Conservation (phyloP, 768 basidiomycete genomes). For the Multifurca ochricompacta region DNA sequence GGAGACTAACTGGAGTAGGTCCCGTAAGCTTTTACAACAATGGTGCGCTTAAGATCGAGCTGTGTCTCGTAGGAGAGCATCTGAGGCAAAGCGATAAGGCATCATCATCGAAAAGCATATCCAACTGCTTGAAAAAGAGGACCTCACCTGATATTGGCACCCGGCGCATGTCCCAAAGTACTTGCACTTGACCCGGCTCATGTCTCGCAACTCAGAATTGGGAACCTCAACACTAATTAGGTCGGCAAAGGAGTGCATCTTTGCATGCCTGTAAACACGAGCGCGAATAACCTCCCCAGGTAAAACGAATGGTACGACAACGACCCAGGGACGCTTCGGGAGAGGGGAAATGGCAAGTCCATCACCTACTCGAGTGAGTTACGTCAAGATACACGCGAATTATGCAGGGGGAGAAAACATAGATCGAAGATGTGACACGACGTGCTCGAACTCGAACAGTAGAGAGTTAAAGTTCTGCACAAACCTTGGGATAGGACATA, state of each 20-base stretch:
- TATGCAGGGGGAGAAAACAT: not conserved
- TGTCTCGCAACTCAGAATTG: slow-evolving; percentile 61
- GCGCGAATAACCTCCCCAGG: slow-evolving; percentile 76
- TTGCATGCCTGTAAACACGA: slow-evolving; percentile 60
- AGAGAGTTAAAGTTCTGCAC: not conserved
- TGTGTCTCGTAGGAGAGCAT: slow-evolving; percentile 87
- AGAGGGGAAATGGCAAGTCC: slow-evolving; percentile 50
- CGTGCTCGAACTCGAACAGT: not conserved
- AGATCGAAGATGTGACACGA: not conserved
- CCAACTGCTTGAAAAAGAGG: slow-evolving; percentile 25
- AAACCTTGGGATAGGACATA: slow-evolving; percentile 25
- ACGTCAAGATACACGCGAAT: not conserved
- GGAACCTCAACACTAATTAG: slow-evolving; percentile 55
- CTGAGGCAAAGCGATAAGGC: slow-evolving; percentile 29
- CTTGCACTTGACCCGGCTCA: slow-evolving; percentile 59
- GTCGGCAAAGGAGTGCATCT: slow-evolving; percentile 70
- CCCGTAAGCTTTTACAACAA: slow-evolving; percentile 75
- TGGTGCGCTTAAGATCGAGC: slow-evolving; percentile 77
- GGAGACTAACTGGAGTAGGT: slow-evolving; percentile 53
- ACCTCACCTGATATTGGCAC: slow-evolving; percentile 88
- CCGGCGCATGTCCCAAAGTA: slow-evolving; percentile 90
- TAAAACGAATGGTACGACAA: slow-evolving; percentile 77
- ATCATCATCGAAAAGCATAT: not conserved
- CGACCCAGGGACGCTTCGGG: slow-evolving; percentile 59
- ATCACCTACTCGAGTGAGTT: slow-evolving; percentile 39